Percentiles rank a stretch among this genome's conserved stretches.
These are phyloP conservation scores for Pseudozyma sp. DNA, from an alignment of 1,284 basidiomycete species.

Conservation along the genomic window DNA sequence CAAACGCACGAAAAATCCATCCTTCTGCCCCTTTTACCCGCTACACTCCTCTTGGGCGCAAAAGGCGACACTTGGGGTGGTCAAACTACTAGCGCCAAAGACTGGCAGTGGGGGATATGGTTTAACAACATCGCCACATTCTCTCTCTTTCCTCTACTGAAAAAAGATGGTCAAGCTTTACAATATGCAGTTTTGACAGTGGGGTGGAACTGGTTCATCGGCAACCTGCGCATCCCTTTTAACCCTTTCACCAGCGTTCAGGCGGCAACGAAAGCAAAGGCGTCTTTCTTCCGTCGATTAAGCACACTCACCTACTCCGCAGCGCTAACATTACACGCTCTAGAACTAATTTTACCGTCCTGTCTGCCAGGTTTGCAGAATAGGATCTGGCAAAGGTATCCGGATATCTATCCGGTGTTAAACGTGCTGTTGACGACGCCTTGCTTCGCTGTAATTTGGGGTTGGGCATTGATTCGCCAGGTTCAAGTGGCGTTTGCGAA, in stretches of 20 bases:
- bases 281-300: conserved; percentile 18
- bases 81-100: conserved; percentile 71
- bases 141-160: conserved; percentile 88
- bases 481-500: conserved; percentile 64
- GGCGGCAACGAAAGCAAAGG: conserved; percentile 1
- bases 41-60: conserved; percentile 81
- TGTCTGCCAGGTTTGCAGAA: conserved; percentile 17
- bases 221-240: conserved; percentile 67
- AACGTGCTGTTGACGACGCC: conserved; percentile 86
- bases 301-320: conserved; percentile 70
- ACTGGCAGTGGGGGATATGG: conserved; percentile 82
- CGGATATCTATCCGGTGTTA: conserved; percentile 85
- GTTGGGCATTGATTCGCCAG: conserved; percentile 69
- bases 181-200: conserved; percentile 78
- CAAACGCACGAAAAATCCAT: conserved; percentile 96
- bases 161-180: conserved; percentile 80
- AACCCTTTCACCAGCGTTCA: conserved; percentile 17
- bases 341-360: conserved; percentile 74
- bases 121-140: conserved; percentile 89
- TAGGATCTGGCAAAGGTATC: conserved; percentile 78
- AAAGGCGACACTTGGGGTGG: conserved; percentile 68
- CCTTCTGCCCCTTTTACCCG: conserved; percentile 84
- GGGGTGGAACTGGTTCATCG: conserved; percentile 85
- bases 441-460: conserved; percentile 76
- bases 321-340: conserved; percentile 75